Conservation (phyloP, 345 rosid species). For the Syzygium aromaticum region DNA sequence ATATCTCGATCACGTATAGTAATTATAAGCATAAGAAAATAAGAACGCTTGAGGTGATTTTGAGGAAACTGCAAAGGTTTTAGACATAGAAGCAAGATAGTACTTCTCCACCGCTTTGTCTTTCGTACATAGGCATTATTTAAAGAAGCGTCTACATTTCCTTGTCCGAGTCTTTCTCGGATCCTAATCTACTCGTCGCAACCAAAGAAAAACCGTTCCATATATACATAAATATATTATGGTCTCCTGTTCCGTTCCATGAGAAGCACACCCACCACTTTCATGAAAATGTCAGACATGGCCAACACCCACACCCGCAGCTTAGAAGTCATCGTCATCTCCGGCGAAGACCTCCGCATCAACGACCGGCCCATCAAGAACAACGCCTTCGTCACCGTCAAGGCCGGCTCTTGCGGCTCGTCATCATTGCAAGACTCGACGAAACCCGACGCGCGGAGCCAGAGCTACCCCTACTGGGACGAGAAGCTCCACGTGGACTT, state of each 20-base stretch:
- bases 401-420: not conserved
- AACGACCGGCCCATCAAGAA: conserved; percentile 1
- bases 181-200: not conserved
- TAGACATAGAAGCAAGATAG: not conserved
- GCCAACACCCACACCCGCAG: not conserved
- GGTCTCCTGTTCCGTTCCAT: not conserved
- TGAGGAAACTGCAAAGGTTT: rapidly evolving
- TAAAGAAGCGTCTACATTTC: too few species aligned
- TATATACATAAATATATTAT: not conserved
- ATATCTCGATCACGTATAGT: not conserved
- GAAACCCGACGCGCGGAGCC: not conserved
- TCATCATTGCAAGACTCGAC: not conserved
- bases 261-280: not conserved
- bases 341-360: conserved; percentile 7
- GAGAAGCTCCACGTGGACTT: conserved; percentile 2
- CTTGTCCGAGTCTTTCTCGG: not conserved
- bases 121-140: not conserved
- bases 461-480: conserved; percentile 8
- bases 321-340: conserved; percentile 22
- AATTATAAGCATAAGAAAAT: not conserved
- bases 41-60: rapidly evolving
- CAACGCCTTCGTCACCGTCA: not conserved
- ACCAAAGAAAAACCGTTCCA: not conserved
- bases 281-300: not conserved
- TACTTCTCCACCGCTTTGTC: not conserved